Evolutionary conservation across 2,329 filamentous ascomycete genomes (phyloP), one percentile per base, ranked within the genome.

Genomic region (Mariannaea sp.): DNA sequence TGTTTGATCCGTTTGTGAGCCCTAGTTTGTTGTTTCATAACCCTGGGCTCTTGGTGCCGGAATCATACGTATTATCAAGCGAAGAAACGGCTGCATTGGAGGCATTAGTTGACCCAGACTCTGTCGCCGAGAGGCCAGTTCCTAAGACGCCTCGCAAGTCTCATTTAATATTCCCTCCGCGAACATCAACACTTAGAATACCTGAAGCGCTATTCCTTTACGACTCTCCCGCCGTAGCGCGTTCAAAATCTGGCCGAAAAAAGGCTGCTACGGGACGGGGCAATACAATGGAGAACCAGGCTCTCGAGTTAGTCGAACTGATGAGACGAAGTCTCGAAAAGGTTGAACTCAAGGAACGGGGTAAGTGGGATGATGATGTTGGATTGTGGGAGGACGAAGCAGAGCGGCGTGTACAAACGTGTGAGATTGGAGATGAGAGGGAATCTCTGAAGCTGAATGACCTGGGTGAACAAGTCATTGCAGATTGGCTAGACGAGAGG

Each of bases 1-100:
- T 84, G 24, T 85, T 87, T 56, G 84, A 87, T 59, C 69, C 80
- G 0, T 87, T 86, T 65, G 81, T 77, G 5, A 85, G 81, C 53
- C 76, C 84, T 0, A 73, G 75, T 45, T 72, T 86, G 1, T 80
- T 86, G 62, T 86, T 87, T 60, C 80, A 80, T 44, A 79, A 75
- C 0, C 68, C 83, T 0, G 80, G 78, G 0, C 53, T 82, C 5
- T 59, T 71, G 1, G 70, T 78, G 0, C 80, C 81, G 0, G 68
- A 69, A 1, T 72, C 73, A 2, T 83, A 84, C 57, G 59, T 68
- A 52, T 61, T 68, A 36, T 70, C 72, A 2, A 65, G 63, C 4
- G 61, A 69, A 9, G 61, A 71, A 32, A 55, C 65, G 1, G 48
- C 49, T 16, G 61, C 63, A 26, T 51, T 68, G 22, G 58, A 67